Conservation (phyloP, 2,329 filamentous ascomycete genomes). For the Cladosporium velox region DNA sequence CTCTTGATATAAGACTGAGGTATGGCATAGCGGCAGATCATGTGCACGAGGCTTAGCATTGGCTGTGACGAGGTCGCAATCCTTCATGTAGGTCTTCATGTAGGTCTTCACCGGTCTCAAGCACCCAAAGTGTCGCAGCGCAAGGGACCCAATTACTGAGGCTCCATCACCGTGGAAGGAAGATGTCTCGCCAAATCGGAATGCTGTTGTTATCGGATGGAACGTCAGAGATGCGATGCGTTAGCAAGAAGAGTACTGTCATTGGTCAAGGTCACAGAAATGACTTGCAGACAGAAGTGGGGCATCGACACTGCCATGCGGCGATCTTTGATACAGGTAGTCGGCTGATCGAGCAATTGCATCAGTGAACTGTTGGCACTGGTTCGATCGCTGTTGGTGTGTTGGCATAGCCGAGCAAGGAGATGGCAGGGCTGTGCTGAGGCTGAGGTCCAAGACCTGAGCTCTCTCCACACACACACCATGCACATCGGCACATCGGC, state of each 20-base stretch:
- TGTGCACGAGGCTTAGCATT: background rate
- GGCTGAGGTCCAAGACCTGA: conserved; percentile 1
- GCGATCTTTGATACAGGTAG: background rate
- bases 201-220: background rate
- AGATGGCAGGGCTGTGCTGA: conserved; percentile 9
- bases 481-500: background rate
- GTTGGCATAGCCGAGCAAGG: background rate
- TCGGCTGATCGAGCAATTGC: background rate
- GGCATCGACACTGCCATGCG: background rate
- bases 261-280: background rate
- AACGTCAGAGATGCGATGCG: background rate
- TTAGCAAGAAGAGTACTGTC: background rate
- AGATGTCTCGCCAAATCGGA: background rate
- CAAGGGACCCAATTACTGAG: background rate
- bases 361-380: background rate
- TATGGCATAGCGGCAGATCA: background rate
- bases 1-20: background rate
- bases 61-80: background rate
- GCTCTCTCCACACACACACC: background rate
- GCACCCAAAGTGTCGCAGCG: background rate
- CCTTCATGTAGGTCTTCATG: background rate
- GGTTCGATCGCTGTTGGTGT: background rate
- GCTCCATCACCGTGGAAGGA: background rate
- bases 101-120: background rate
- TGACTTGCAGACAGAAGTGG: background rate